These are phyloP conservation scores for Heliamphora pulchella DNA, from an alignment of 179 eudicot species.

Conservation along the genomic window DNA sequence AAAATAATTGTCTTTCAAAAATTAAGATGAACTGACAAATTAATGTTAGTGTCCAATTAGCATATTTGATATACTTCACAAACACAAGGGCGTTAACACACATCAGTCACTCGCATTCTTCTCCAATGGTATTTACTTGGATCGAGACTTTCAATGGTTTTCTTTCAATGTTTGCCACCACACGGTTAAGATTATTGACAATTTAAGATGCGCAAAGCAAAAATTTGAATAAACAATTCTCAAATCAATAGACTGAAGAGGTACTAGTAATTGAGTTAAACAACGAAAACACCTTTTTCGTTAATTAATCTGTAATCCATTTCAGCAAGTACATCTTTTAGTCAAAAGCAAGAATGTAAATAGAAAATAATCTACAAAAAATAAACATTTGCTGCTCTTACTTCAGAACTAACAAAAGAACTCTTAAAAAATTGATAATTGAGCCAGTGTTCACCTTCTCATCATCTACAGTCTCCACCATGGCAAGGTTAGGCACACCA, in stretches of 20 bases:
- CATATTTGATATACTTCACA: neutral
- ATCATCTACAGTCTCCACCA: constrained; percentile 97
- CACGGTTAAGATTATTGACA: constrained; percentile 86
- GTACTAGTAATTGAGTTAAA: neutral
- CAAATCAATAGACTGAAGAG: neutral
- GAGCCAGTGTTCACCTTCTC: constrained; percentile 57
- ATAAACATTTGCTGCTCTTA: neutral
- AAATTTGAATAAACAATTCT: neutral
- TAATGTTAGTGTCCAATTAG: neutral
- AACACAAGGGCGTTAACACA: neutral
- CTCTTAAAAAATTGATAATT: neutral
- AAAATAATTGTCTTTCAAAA: neutral
- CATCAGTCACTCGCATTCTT: constrained; percentile 57
- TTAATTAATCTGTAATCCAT: neutral
- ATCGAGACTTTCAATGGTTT: constrained; percentile 74
- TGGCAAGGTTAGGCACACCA: constrained; percentile 80
- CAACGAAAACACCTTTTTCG: neutral
- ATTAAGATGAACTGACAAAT: neutral
- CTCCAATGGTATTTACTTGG: constrained; percentile 98
- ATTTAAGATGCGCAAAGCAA: constrained; percentile 42
- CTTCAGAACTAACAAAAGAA: neutral
- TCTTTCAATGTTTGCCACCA: constrained; percentile 63
- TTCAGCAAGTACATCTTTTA: neutral
- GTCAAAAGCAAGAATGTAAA: neutral
- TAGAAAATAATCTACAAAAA: neutral